Conservation (phyloP, 441 rosid species). For the Geranium incanum region DNA sequence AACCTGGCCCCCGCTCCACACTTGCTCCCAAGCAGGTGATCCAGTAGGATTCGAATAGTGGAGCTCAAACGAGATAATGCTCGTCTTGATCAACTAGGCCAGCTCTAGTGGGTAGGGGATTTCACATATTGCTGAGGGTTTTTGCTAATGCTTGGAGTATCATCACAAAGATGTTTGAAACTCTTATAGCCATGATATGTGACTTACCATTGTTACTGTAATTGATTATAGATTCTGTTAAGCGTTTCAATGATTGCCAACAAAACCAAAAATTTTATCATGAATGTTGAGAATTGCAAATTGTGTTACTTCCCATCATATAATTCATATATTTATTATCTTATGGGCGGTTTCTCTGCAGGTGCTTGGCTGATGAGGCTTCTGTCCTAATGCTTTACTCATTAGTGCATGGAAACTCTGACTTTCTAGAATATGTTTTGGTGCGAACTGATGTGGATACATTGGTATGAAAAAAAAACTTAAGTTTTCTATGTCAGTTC, state of each 20-base stretch:
- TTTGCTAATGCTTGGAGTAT: neutral
- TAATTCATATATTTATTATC: neutral
- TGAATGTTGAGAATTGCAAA: neutral
- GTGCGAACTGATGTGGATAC: constrained; percentile 98
- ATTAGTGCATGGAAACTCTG: constrained; percentile 85
- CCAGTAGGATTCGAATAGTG: neutral
- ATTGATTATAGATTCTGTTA: neutral
- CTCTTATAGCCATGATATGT: neutral
- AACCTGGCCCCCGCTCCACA: neutral
- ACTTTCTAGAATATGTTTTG: constrained; percentile 87
- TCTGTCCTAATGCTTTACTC: constrained; percentile 89
- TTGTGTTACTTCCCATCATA: neutral
- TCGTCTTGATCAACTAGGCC: neutral
- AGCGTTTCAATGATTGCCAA: neutral
- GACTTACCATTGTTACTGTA: neutral
- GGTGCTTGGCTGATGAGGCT: constrained; percentile 90
- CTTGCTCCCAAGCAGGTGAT: neutral
- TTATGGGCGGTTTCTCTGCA: constrained; percentile 32
- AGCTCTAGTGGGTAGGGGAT: too few relatives aligned
- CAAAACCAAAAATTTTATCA: neutral
- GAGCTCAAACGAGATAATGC: neutral
- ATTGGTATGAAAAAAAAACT: constrained; percentile 50
- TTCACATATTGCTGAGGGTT: neutral
- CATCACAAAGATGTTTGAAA: neutral
- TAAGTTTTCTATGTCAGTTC: constrained; percentile 9